Conservation (phyloP, 1,139 yeast genomes). For the Hyphopichia khmerensis region DNA sequence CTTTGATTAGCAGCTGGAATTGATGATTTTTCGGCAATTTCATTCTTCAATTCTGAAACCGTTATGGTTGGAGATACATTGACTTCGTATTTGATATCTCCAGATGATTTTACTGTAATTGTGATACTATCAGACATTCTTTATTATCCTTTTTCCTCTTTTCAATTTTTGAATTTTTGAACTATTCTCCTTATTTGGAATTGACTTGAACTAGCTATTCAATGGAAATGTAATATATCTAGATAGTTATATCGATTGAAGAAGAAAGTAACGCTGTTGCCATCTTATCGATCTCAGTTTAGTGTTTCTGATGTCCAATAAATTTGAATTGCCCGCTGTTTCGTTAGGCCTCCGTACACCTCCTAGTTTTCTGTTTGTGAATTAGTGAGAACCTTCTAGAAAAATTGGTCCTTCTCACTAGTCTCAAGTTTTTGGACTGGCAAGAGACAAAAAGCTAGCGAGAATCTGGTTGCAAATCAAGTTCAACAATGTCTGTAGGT, state of each 20-base stretch:
- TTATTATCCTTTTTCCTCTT: background rate
- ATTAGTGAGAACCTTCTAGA: background rate
- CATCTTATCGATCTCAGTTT: background rate
- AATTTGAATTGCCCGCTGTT: background rate
- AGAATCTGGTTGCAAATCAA: no score
- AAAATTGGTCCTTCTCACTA: no score
- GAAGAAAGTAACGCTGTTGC: background rate
- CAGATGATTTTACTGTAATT: slow-evolving; percentile 54
- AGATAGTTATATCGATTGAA: background rate
- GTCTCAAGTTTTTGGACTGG: no score
- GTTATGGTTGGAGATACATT: slow-evolving; percentile 53
- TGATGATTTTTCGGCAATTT: slow-evolving; percentile 57
- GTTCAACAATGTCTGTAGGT: no score
- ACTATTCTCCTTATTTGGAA: no score
- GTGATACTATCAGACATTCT: slow-evolving; percentile 22
- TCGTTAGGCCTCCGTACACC: background rate
- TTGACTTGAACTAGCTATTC: no score
- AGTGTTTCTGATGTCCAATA: background rate
- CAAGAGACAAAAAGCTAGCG: no score
- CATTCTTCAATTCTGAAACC: slow-evolving; percentile 66
- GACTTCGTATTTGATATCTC: slow-evolving; percentile 77
- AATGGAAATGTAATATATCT: no score
- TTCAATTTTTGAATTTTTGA: no score
- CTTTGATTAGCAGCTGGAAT: slow-evolving; percentile 79
- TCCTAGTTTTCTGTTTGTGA: background rate